These are phyloP conservation scores for Stephanodiscus triporus DNA, from an alignment of 108 stramenopile genomes.

Conservation along the genomic window DNA sequence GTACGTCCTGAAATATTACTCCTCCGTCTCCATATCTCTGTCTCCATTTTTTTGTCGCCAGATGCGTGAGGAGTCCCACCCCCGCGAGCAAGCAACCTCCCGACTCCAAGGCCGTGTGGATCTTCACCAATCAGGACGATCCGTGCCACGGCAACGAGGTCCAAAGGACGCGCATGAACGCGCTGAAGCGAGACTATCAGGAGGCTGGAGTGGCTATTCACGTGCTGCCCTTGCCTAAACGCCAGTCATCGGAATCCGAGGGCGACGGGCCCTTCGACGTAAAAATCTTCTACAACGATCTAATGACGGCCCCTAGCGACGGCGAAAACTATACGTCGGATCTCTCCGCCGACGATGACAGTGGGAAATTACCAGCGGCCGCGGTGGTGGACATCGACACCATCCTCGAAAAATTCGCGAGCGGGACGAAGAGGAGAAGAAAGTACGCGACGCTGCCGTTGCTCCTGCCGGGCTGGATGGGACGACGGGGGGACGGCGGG, in stretches of 20 bases:
- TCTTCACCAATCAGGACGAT: constrained; percentile 77
- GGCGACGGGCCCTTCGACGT: constrained; percentile 13
- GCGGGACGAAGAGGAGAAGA: constrained; percentile 35
- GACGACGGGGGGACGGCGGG: constrained; percentile 5
- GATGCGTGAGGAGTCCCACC: constrained; percentile 48
- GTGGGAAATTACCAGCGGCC: not conserved
- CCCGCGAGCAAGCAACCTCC: constrained; percentile 44
- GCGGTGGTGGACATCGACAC: constrained; percentile 33
- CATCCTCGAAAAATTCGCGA: constrained; percentile 33
- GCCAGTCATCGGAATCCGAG: not conserved
- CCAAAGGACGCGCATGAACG: constrained; percentile 35
- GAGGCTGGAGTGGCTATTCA: constrained; percentile 61
- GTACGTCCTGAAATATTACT: not conserved
- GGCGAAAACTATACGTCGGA: not conserved
- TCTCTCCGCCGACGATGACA: not conserved
- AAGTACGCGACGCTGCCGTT: constrained; percentile 59
- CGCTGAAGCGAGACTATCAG: constrained; percentile 53
- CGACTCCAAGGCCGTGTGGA: constrained; percentile 73
- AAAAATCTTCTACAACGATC: constrained; percentile 26
- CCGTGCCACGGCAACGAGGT: constrained; percentile 44
- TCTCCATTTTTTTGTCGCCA: not conserved
- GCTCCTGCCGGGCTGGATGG: constrained; percentile 64
- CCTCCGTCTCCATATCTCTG: not conserved
- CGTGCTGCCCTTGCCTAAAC: constrained; percentile 61
- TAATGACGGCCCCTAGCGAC: not conserved